Conservation (phyloP, 2,329 filamentous ascomycete genomes). For the Xylariaceae sp. region DNA sequence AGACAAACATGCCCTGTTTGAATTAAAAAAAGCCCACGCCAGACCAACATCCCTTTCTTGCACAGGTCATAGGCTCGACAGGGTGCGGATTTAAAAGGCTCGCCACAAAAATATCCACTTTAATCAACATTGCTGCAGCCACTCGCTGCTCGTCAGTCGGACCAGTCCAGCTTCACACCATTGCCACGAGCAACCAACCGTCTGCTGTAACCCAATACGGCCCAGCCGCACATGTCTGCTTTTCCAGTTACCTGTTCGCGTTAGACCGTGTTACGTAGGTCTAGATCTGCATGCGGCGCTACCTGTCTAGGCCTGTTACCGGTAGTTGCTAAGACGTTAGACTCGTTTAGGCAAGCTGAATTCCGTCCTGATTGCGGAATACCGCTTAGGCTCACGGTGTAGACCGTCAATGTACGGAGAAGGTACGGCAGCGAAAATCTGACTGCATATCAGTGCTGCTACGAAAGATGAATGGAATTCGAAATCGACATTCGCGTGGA, state of each 20-base stretch:
- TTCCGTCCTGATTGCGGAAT: too few relatives aligned
- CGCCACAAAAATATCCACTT: constrained; percentile 6
- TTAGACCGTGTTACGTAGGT: background rate
- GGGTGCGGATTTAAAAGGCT: background rate
- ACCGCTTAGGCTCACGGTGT: too few relatives aligned
- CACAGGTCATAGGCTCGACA: background rate
- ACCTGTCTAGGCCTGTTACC: too few relatives aligned
- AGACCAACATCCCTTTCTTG: background rate
- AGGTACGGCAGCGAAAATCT: too few relatives aligned
- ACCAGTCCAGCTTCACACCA: background rate
- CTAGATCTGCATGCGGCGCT: background rate
- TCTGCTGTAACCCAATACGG: background rate
- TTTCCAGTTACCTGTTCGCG: background rate
- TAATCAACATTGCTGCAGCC: constrained; percentile 15
- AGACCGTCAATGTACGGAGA: too few relatives aligned
- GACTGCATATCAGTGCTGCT: too few relatives aligned
- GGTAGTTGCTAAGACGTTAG: too few relatives aligned
- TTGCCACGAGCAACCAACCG: constrained; percentile 19
- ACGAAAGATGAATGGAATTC: too few relatives aligned
- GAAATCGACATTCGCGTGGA: too few relatives aligned
- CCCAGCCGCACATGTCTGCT: background rate
- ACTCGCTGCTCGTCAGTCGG: constrained; percentile 10
- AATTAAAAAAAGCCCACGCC: too few relatives aligned
- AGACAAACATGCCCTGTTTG: too few relatives aligned
- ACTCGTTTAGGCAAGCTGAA: too few relatives aligned